Base-by-base conservation (phyloP, 805 yeast species). In the Naumovozyma castellii region DNA sequence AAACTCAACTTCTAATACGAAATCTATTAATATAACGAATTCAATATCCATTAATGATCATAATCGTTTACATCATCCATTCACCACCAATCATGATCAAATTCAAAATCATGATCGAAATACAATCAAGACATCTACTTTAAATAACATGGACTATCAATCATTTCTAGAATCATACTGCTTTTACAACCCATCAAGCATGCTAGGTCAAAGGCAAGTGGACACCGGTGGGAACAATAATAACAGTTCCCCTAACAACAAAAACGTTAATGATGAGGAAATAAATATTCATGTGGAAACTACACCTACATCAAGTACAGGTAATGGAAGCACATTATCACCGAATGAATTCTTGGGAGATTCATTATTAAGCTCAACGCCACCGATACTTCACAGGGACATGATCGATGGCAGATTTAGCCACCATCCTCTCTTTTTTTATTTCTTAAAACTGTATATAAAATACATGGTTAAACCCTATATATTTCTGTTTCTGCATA, bases 141-240 rank as follows among this genome's bases (percentile, higher is more conserved):
- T 43, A 17, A 47, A 44, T 30, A 45, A 49, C 38, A 41, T 44
- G 40, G 54, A 54, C 40, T 55, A 56, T 38, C 51, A 56, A 33
- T 47, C 53, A 10, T 46, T 56, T 34, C 34, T 54, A 20, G 48
- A 50, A 33, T 49, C 59, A 3, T 55, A 53, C 35, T 54, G 61
- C 40, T 56, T 55, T 38, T 49, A 51, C 36, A 44, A 43, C 3
- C 46, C 53, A 2, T 35, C 52, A 33, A 20, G 37, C 15, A 29
- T 18, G 15, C 32, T 17, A 9, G 30, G 13, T 30, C 32, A 12
- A 20, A 18, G 16, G 15, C 30, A 30, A 16, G n/a, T 17, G 12
- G 6, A 17, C 10, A 31, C 19, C 18, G 17, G 29, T 10, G 15
- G 20, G 16, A 31, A n/a, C n/a, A n/a, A n/a, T n/a, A n/a, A n/a